Base-by-base conservation (phyloP, 371 early-diverging fungal species). In the Zychaea mexicana region DNA sequence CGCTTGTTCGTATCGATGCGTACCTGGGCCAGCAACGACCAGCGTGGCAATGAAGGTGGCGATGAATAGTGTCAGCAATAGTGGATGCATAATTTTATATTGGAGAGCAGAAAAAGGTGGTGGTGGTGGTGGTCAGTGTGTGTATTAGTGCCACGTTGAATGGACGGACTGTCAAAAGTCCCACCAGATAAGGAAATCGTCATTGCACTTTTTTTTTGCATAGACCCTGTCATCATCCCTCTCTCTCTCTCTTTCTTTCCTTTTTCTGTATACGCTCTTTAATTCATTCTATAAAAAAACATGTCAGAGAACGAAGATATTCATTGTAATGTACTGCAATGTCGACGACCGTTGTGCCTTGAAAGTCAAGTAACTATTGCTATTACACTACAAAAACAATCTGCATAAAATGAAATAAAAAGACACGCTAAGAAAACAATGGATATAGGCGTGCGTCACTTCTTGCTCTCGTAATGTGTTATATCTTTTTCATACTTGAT, bases 401-500 rank as follows among this genome's bases (percentile, higher is more conserved):
- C 30, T 26, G 27, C n/a, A n/a, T n/a, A n/a, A n/a, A n/a, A n/a
- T n/a, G n/a, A n/a, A n/a, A n/a, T n/a, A n/a, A n/a, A n/a, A n/a
- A n/a, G n/a, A n/a, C n/a, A n/a, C n/a, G n/a, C n/a, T n/a, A n/a
- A n/a, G n/a, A n/a, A n/a, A n/a, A n/a, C n/a, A n/a, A n/a, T n/a
- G n/a, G n/a, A n/a, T n/a, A 47, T 32, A 84, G 78, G 92, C 88
- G 22, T 87, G 87, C 64, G 85, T 91, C 36, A 92, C 92, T 17
- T 88, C 89, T 3, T 92, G 92, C 67, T 89, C 90, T 21, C 92
- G 91, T 90, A 82, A 64, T 65, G 28, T 36, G 33, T 21, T 2
- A 13, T 15, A 7, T 38, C 21, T 28, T 6, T 21, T 33, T n/a
- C n/a, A n/a, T 31, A 17, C 2, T 8, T 27, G 22, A 26, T n/a